Base-by-base conservation (phyloP, 73 alveolate species). In the Paramecium caudatum region DNA sequence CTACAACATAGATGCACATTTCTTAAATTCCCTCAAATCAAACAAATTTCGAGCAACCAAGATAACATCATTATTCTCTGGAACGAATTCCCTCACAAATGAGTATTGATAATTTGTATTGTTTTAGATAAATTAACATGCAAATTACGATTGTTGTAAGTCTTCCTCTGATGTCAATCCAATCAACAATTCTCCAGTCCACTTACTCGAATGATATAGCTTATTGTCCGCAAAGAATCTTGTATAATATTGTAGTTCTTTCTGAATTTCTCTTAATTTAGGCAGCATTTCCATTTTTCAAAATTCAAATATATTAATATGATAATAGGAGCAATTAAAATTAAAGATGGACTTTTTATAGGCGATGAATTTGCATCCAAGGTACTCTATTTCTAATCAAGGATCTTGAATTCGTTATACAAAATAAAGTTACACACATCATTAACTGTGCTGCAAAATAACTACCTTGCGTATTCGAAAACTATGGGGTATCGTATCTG, bases 11-110 rank as follows among this genome's bases (percentile, higher is more conserved):
- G 95, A 91, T 25, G 97, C 94, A 65, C 99, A 94, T 85, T 97
- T 98, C 46, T 96, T 85, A 91, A 93, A 98, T 92, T 98, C 99
- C 62, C 97, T 95, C 82, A 97, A 91, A 62, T 97, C 99, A 91
- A 96, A 98, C 19, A 97, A 91, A 45, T 96, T 92, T 37, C 96
- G 78, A 16, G 99, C 99, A 33, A 94, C 95, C 36, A 95, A 98
- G 33, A 92, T 92, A 27, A 94, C 74, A 68, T 91, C 95, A 91
- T 90, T 90, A 43, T 86, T 94, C 37, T 80, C 90, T 47, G 94
- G 97, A 90, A 85, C 92, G 91, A 85, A 97, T 47, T 91, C 94
- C 69, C 92, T 91, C 63, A 84, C 65, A 92, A 97, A 95, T 50
- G 81, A 48, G 39, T 65, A 90, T 55, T 49, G 91, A 87, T 85